phyloP scores from a whole-genome alignment of 106 monocot species.

The Apostasia shenzhenica region DNA sequence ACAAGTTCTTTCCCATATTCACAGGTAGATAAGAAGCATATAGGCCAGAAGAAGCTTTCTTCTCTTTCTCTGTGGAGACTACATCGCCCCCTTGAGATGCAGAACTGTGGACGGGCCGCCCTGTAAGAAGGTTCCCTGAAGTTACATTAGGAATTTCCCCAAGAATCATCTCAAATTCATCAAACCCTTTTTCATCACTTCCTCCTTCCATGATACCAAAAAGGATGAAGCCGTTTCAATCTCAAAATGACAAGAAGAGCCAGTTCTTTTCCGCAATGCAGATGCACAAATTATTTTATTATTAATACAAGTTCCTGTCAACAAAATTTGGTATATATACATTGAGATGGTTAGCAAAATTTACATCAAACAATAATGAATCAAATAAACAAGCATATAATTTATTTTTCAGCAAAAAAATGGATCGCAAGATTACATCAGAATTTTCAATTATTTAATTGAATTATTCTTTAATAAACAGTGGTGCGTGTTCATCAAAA shows the following conservation, averaged over 20 bases:
- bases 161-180: constrained; percentile 16
- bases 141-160: constrained; percentile 18
- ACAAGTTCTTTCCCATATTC: too few species aligned
- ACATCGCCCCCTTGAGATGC: neutral
- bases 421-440: neutral
- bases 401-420: neutral
- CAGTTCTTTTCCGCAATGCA: constrained; percentile 15
- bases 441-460: neutral
- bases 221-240: neutral
- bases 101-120: neutral
- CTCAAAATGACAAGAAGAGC: constrained; percentile 1
- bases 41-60: neutral
- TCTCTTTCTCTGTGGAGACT: neutral
- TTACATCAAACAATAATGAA: neutral
- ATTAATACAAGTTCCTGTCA: neutral
- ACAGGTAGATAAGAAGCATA: neutral
- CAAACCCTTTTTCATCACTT: constrained; percentile 1
- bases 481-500: neutral
- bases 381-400: neutral
- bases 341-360: neutral
- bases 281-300: constrained; percentile 5
- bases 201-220: constrained; percentile 18
- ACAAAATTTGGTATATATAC: neutral
- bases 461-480: neutral
- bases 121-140: constrained; percentile 5